Percentiles rank a stretch among this genome's conserved stretches.
Evolutionary conservation across 2,329 filamentous ascomycete genomes (phyloP).

Genomic region (Fusarium graminum): DNA sequence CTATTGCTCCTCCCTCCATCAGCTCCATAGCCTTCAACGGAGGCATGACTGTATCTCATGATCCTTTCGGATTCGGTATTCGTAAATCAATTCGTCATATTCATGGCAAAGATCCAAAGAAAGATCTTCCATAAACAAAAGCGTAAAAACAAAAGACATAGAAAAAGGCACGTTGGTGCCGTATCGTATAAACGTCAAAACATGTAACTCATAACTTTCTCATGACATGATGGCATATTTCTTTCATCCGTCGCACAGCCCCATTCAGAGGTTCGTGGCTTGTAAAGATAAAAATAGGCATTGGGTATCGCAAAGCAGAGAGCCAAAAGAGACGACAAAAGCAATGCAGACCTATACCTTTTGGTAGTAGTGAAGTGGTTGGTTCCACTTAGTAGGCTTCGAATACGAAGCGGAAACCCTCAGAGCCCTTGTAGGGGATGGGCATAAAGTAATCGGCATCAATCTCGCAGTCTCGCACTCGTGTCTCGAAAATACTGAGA

Average conservation of each 20-base stretch:
- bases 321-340: slow-evolving; percentile 15
- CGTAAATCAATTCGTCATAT: slow-evolving; percentile 20
- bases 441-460: slow-evolving; percentile 57
- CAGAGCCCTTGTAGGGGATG: slow-evolving; percentile 55
- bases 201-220: slow-evolving; percentile 40
- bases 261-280: slow-evolving; percentile 23
- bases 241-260: slow-evolving; percentile 30
- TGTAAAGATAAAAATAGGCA: slow-evolving; percentile 22
- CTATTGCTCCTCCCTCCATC: slow-evolving; percentile 18
- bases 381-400: slow-evolving; percentile 44
- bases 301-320: slow-evolving; percentile 34
- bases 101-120: slow-evolving; percentile 31
- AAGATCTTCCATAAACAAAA: slow-evolving; percentile 8
- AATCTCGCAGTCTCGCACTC: slow-evolving; percentile 53
- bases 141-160: slow-evolving; percentile 34
- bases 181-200: slow-evolving; percentile 34
- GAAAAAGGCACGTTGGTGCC: slow-evolving; percentile 39
- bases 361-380: slow-evolving; percentile 26
- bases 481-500: slow-evolving; percentile 54
- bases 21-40: not conserved
- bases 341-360: slow-evolving; percentile 25
- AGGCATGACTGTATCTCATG: slow-evolving; percentile 23
- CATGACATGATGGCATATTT: slow-evolving; percentile 35
- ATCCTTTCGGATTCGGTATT: slow-evolving; percentile 29
- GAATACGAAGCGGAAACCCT: slow-evolving; percentile 53